phyloP scores from a whole-genome alignment of 1,139 yeast genomes.

The Diutina mesorugosa region DNA sequence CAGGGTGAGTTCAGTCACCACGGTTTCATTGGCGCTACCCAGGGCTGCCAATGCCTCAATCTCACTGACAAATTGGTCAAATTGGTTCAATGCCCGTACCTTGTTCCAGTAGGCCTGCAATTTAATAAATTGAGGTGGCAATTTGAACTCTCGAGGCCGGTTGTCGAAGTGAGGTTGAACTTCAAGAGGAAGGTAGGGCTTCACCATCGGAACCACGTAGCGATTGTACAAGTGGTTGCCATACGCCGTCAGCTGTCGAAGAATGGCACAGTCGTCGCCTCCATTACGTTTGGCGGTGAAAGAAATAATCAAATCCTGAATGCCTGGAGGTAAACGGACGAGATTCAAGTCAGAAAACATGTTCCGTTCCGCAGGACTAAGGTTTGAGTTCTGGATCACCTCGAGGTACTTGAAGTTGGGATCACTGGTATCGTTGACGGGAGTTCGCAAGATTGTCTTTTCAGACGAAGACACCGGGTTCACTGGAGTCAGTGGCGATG shows the following conservation, averaged over 20 bases:
- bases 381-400: slow-evolving; percentile 19
- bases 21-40: slow-evolving; percentile 11
- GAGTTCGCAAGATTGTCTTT: slow-evolving; percentile 3
- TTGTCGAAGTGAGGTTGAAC: slow-evolving; percentile 14
- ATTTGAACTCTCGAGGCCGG: slow-evolving; percentile 10
- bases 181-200: slow-evolving; percentile 27
- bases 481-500: background rate
- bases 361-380: slow-evolving; percentile 19
- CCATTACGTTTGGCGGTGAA: slow-evolving; percentile 29
- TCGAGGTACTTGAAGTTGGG: slow-evolving; percentile 12
- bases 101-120: slow-evolving; percentile 36
- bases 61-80: slow-evolving; percentile 21
- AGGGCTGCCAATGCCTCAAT: slow-evolving; percentile 15
- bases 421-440: slow-evolving; percentile 4
- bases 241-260: slow-evolving; percentile 14
- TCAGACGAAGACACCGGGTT: background rate
- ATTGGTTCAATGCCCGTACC: slow-evolving; percentile 27
- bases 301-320: slow-evolving; percentile 50
- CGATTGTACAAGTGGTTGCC: slow-evolving; percentile 14
- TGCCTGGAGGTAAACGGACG: slow-evolving; percentile 54
- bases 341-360: slow-evolving; percentile 29
- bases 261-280: slow-evolving; percentile 11
- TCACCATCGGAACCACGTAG: slow-evolving; percentile 14
- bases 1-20: slow-evolving; percentile 25
- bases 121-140: slow-evolving; percentile 25